Base-by-base conservation (phyloP, 192 early-diverging fungal genomes). In the Umbelopsis ramanniana region DNA sequence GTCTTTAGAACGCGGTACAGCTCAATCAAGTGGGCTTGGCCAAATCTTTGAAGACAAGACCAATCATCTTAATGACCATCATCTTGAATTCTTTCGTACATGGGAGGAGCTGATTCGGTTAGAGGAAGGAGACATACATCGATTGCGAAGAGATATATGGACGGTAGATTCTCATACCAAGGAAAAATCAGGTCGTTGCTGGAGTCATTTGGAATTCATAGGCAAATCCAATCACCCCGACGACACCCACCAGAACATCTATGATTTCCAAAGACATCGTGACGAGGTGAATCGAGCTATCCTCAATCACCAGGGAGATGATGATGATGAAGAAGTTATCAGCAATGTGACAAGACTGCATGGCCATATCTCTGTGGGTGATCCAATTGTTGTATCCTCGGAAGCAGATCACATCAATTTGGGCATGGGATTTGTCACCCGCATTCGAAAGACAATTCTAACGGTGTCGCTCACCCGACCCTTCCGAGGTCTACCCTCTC, bases 301-400 rank as follows among this genome's bases (percentile, higher is more conserved):
- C 1, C 21, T 3, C 2, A 35, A 24, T 43, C 6, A 12, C 40
- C 40, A 43, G 40, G 40, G 29, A 29, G 29, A 43, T 5, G 11
- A 43, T 19, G 11, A 43, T 19, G 14, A 33, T 22, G 40, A 47
- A 2, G 54, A 57, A 33, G 48, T 7, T 4, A 11, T 46, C 0
- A 6, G 21, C 21, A 67, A 72, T 23, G 60, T 52, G 6, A 78
- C 82, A 0, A 70, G 85, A 11, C 52, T 89, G 12, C 75, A 77
- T 24, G 81, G 81, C 48, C 85, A 85, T 6, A 84, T 93, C 35
- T 66, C 73, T 24, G 83, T 89, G 0, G 93, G 93, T 12, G 96
- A 98, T 67, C 89, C 90, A 0, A 84, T 98, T 23, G 88, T 95
- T 0, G 81, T 98, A 9, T 97, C 96, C 0, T 89, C 87, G 7